Evolutionary conservation across 1,284 basidiomycete species (phyloP), one percentile per base, ranked within the genome.

Genomic region (Wallemia mellicola): DNA sequence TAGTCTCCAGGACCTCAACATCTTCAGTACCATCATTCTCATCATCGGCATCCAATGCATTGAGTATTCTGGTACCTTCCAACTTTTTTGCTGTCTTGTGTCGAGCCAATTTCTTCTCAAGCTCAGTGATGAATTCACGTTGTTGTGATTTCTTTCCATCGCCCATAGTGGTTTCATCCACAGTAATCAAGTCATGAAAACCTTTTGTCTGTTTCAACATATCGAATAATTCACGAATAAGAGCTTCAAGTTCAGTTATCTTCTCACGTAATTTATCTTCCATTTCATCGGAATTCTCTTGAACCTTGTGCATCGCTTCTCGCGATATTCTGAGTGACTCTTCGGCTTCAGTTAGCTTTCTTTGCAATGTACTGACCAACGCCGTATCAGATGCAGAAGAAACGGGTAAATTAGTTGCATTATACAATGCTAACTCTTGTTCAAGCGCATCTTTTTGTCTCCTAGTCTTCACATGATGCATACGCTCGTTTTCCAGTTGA

Each of bases 401-500:
- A 11, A n/a, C 38, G 19, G 38, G 38, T n/a, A 48, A 48, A n/a
- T 48, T n/a, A 15, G 38, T 48, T 5, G 38, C 38, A 22, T 48
- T 48, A 22, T 48, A 48, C 3, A 48, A n/a, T 5, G 38, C 38
- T 22, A 48, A 7, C 38, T 48, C 38, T n/a, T 48, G 38, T n/a
- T 48, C 38, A 22, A 48, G 38, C 19, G 38, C 38, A 22, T 27
- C 25, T 60, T 58, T 38, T 77, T 73, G 11, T 87, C 86, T 71
- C 92, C 88, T 26, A 92, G 74, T 48, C 22, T 48, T 48, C 5
- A 48, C 22, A n/a, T 48, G 38, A 11, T 48, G 38, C 14, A n/a
- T n/a, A n/a, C 22, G 38, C 19, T 48, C 38, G 19, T 22, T 48
- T 48, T 48, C 38, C 9, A 48, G 38, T n/a, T 48, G 38, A 48